Evolutionary conservation across 371 early-diverging fungal genomes (phyloP), one percentile per base, ranked within the genome.

Genomic region (Phascolomyces articulosus): DNA sequence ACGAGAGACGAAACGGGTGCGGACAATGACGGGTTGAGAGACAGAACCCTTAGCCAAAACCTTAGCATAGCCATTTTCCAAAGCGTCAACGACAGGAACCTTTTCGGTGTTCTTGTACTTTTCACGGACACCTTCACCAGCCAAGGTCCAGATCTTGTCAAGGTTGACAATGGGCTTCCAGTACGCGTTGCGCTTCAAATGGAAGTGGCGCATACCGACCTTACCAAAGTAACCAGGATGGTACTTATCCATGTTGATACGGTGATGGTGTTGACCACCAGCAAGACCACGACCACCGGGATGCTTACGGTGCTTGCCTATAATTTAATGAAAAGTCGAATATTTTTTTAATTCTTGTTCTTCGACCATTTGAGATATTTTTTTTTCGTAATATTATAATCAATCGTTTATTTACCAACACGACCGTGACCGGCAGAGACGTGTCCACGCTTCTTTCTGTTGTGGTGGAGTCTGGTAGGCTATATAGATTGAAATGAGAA

Each of bases 181-280:
- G 88, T 86, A 84, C 77, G 90, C 77, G 89, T 98, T 96, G 77
- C 89, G 85, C 88, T 96, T 98, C 90, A 90, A 86, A 93, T 98
- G 98, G 94, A 95, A 98, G 84, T 95, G 88, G 70, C 98, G 95
- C 98, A 97, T 97, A 93, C 99, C 99, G 85, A 98, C 97, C 89
- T 99, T 99, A 87, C 99, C 99, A 79, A 98, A 99, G 95, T 97
- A 98, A 85, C 99, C 99, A 73, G 99, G 99, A 89, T 99, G 99
- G 94, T 95, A 99, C 93, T 94, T 98, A 87, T 98, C 97, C 93
- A 99, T 96, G 90, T 96, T 96, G 87, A 96, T 99, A 74, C 98
- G 94, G 93, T 99, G 98, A 85, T 99, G 99, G 86, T 98, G 98
- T 83, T 94, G 91, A 90, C 99, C 99, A 94, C 99, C 99, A 86